These are phyloP conservation scores for Periconia sp. DNA, from an alignment of 2,329 filamentous ascomycete genomes.

Conservation along the genomic window DNA sequence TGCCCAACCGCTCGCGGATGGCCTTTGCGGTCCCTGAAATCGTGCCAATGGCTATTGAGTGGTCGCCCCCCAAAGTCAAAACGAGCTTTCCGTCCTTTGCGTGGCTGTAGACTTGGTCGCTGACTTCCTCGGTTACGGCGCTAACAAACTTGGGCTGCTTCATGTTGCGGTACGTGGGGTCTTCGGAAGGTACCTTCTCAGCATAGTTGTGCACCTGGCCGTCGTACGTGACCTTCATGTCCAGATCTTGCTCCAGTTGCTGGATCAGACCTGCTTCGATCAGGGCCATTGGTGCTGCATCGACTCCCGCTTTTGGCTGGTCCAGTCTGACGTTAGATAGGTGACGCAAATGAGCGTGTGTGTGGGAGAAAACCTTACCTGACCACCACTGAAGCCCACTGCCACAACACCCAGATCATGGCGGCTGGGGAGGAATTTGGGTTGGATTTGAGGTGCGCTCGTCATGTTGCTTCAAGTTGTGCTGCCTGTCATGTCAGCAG, in stretches of 20 bases:
- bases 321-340: constrained; percentile 10
- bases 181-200: constrained; percentile 68
- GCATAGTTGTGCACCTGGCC: constrained; percentile 78
- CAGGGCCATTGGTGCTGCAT: constrained; percentile 84
- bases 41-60: constrained; percentile 94
- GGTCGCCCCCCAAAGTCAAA: constrained; percentile 91
- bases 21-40: constrained; percentile 86
- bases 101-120: constrained; percentile 83
- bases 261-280: constrained; percentile 84
- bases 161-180: constrained; percentile 87
- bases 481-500: not conserved
- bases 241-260: constrained; percentile 81
- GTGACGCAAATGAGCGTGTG: constrained; percentile 3
- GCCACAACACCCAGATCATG: constrained; percentile 88
- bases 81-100: constrained; percentile 82
- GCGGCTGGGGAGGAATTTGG: constrained; percentile 77
- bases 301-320: constrained; percentile 87
- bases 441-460: constrained; percentile 58
- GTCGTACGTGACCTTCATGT: constrained; percentile 86
- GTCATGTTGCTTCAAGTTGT: constrained; percentile 47
- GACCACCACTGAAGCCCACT: constrained; percentile 94
- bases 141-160: constrained; percentile 88
- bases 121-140: constrained; percentile 78
- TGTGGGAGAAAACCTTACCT: constrained; percentile 60
- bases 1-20: constrained; percentile 75